Percentiles rank a stretch among this genome's conserved stretches.
These are phyloP conservation scores for Coleophoma cylindrospora DNA, from an alignment of 2,329 filamentous ascomycete genomes.

Conservation along the genomic window DNA sequence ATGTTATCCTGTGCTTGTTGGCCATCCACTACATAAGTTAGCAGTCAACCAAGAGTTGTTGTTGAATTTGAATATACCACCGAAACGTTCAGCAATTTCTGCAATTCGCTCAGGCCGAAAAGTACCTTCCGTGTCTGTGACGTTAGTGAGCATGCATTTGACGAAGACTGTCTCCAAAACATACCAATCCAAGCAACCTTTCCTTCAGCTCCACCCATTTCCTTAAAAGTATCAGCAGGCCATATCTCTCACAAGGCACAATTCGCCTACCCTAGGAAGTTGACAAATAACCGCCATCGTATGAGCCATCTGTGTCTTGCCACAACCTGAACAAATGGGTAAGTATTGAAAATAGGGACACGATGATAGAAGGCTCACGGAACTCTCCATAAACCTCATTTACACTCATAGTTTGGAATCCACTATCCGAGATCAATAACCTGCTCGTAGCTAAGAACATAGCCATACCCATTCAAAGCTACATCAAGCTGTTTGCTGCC, in stretches of 20 bases:
- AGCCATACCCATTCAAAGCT: conserved; percentile 53
- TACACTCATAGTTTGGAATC: conserved; percentile 67
- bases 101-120: conserved; percentile 63
- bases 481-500: conserved; percentile 65
- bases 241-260: not conserved
- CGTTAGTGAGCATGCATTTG: too few species aligned
- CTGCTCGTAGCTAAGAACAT: not conserved
- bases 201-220: conserved; percentile 61
- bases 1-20: conserved; percentile 62
- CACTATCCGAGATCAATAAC: conserved; percentile 33
- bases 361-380: conserved; percentile 26
- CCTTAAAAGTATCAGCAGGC: conserved; percentile 23
- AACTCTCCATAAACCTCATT: conserved; percentile 60
- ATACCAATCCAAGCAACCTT: conserved; percentile 64
- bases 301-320: conserved; percentile 66
- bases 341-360: not conserved
- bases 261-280: conserved; percentile 36
- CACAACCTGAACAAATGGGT: conserved; percentile 38
- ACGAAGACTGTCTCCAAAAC: not conserved
- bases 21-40: conserved; percentile 40
- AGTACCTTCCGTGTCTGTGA: conserved; percentile 52
- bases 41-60: not conserved
- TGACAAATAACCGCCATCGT: conserved; percentile 62
- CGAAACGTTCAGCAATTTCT: conserved; percentile 63
- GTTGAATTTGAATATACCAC: conserved; percentile 26